Percentiles rank a stretch among this genome's conserved stretches.
Evolutionary conservation across 176 grass and related monocot species (phyloP).

Genomic region (Thinopyrum elongatum): DNA sequence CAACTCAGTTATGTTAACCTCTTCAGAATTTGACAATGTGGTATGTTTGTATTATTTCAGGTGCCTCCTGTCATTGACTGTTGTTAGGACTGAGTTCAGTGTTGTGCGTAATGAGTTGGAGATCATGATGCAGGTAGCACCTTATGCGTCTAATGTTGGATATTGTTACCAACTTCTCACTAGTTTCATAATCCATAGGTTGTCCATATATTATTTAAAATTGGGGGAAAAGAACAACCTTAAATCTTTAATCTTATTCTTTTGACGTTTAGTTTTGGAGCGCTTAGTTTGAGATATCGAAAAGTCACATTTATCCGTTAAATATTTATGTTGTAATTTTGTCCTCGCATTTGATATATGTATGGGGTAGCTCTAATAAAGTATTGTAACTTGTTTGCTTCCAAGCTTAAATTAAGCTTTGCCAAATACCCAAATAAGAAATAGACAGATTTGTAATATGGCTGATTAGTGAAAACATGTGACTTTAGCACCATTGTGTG

Average conservation of each 20-base stretch:
- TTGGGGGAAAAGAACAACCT: neutral
- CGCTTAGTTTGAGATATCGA: neutral
- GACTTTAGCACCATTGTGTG: no score
- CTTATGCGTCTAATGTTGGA: neutral
- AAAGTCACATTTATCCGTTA: no score
- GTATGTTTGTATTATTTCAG: conserved; percentile 27
- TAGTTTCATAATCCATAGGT: neutral
- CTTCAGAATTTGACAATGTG: neutral
- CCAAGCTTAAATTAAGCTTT: neutral
- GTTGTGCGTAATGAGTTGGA: conserved; percentile 50
- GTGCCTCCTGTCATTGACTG: conserved; percentile 51
- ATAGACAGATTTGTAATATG: neutral
- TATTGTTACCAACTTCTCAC: conserved; percentile 9
- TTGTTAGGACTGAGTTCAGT: conserved; percentile 63
- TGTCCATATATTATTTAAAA: neutral
- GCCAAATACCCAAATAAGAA: neutral
- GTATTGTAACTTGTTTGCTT: neutral
- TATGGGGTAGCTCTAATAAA: neutral
- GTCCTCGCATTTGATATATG: neutral
- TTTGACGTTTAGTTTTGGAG: neutral
- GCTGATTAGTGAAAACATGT: no score
- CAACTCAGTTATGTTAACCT: neutral
- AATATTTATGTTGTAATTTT: neutral
- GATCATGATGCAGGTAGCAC: conserved; percentile 73
- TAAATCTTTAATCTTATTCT: no score